Evolutionary conservation across 2,329 filamentous ascomycete species (phyloP).

Genomic region (Ceratocystis huliohia): DNA sequence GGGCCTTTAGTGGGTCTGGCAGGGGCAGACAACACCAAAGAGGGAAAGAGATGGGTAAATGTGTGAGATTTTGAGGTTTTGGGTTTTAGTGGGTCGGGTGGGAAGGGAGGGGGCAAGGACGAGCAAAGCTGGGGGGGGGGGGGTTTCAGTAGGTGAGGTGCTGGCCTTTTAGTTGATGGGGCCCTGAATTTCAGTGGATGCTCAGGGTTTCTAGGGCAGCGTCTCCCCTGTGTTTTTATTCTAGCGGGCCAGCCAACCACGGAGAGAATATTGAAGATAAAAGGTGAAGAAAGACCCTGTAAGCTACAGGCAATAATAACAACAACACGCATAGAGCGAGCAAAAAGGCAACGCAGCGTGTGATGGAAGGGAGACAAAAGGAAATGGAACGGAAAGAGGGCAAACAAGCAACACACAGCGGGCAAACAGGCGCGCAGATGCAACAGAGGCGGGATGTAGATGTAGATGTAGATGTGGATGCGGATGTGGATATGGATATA

Average conservation of each 20-base stretch:
- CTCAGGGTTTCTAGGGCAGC: too few relatives aligned
- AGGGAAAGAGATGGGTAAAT: not conserved
- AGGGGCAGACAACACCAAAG: not conserved
- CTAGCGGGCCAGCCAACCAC: too few relatives aligned
- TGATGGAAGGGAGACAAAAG: not conserved
- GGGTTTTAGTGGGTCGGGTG: conserved; percentile 3
- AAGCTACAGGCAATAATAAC: not conserved
- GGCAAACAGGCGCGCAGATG: not conserved
- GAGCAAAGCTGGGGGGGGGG: not conserved
- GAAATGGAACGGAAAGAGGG: not conserved
- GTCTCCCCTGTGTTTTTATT: too few relatives aligned
- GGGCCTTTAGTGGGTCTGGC: not conserved
- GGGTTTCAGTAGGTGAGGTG: not conserved
- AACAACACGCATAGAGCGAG: not conserved
- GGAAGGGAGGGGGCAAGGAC: not conserved
- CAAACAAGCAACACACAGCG: not conserved
- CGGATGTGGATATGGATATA: not conserved
- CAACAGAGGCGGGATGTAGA: not conserved
- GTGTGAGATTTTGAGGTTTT: not conserved
- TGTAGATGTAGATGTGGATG: not conserved
- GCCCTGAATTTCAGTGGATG: too few relatives aligned
- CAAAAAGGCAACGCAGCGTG: not conserved
- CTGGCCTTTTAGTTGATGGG: not conserved
- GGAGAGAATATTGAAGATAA: too few relatives aligned
- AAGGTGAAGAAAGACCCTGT: not conserved